Percentiles rank a stretch among this genome's conserved stretches.
These are phyloP conservation scores for Orychophragmus violaceus DNA, from an alignment of 345 rosid genomes.

Conservation along the genomic window DNA sequence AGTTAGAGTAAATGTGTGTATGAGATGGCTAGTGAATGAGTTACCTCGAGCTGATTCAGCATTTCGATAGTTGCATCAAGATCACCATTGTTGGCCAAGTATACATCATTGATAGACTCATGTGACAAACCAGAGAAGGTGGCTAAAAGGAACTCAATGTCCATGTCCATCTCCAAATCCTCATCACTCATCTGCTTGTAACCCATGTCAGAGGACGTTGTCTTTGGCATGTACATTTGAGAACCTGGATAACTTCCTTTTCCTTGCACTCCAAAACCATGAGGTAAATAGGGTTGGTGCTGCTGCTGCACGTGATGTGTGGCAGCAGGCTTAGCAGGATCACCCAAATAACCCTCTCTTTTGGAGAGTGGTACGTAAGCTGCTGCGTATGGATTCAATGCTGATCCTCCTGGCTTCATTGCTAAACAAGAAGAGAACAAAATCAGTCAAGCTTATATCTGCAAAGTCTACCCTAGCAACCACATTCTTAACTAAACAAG, in stretches of 20 bases:
- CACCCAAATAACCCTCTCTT: slow-evolving; percentile 36
- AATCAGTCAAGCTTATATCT: no score
- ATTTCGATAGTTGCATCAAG: slow-evolving; percentile 72
- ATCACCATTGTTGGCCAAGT: slow-evolving; percentile 65
- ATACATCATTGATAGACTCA: slow-evolving; percentile 67
- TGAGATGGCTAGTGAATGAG: background rate
- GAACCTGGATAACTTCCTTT: slow-evolving; percentile 3
- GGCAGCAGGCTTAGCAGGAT: slow-evolving; percentile 29
- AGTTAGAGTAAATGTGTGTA: background rate
- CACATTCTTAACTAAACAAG: background rate
- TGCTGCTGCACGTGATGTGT: slow-evolving; percentile 30
- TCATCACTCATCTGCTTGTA: slow-evolving; percentile 49
- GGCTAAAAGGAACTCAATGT: slow-evolving; percentile 58
- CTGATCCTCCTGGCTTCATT: slow-evolving; percentile 60
- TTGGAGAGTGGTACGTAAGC: slow-evolving; percentile 67
- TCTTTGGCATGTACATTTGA: slow-evolving; percentile 17
- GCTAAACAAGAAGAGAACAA: background rate
- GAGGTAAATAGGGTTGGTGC: background rate
- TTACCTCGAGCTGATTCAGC: slow-evolving; percentile 80
- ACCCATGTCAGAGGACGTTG: slow-evolving; percentile 24
- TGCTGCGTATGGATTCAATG: slow-evolving; percentile 79
- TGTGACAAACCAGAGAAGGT: slow-evolving; percentile 61
- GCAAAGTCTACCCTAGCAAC: no score
- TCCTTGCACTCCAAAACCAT: slow-evolving; percentile 28
- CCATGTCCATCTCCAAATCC: slow-evolving; percentile 52